phyloP scores from a whole-genome alignment of 805 yeast genomes.

The Yarrowia bubula region DNA sequence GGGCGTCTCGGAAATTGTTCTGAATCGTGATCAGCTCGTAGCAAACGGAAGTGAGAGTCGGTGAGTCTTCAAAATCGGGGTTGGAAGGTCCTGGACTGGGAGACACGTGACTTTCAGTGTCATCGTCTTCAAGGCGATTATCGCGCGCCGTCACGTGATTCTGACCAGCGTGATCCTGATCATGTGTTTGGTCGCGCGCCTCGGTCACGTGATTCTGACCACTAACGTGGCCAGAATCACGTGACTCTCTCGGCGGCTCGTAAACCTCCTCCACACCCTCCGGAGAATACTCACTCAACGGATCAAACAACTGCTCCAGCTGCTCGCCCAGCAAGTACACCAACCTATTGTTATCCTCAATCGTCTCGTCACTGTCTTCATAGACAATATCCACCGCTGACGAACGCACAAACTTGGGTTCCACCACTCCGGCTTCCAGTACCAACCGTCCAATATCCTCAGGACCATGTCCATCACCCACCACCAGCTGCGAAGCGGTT shows the following conservation, averaged over 20 bases:
- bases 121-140: no score
- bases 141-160: not conserved
- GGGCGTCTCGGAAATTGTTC: constrained; percentile 64
- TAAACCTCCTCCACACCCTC: constrained; percentile 76
- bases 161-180: no score
- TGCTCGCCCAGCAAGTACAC: constrained; percentile 82
- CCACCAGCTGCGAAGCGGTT: constrained; percentile 62
- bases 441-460: constrained; percentile 56
- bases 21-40: constrained; percentile 70
- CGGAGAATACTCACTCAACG: constrained; percentile 86
- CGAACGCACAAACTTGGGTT: constrained; percentile 50
- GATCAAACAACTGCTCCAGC: constrained; percentile 83
- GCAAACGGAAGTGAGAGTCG: constrained; percentile 52
- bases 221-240: no score
- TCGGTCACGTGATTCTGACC: no score
- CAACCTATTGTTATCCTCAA: constrained; percentile 69
- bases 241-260: constrained; percentile 49
- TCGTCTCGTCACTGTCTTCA: constrained; percentile 49
- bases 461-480: constrained; percentile 55
- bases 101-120: no score
- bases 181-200: no score
- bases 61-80: constrained; percentile 37
- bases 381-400: constrained; percentile 73
- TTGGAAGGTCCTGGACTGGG: not conserved
- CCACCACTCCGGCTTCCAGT: constrained; percentile 57